These are phyloP conservation scores for Oxytropis ochrocephala DNA, from an alignment of 306 rosid genomes.

Conservation along the genomic window DNA sequence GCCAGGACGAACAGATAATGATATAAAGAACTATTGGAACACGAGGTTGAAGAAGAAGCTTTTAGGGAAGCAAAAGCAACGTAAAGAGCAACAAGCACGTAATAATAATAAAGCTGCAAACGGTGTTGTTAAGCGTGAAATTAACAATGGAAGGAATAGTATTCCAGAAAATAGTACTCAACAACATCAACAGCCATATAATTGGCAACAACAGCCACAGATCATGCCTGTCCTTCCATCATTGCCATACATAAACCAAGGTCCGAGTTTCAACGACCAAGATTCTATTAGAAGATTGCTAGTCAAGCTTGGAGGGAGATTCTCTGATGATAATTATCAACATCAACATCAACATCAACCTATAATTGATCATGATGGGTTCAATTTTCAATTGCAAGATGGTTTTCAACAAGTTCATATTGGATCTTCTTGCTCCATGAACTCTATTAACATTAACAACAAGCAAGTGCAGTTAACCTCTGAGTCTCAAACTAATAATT, in stretches of 20 bases:
- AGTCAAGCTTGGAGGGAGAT: slow-evolving; percentile 62
- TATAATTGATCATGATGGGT: slow-evolving; percentile 9
- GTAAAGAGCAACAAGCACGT: slow-evolving; percentile 51
- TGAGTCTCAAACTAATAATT: background rate
- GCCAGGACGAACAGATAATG: slow-evolving; percentile 87
- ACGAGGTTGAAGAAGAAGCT: slow-evolving; percentile 86
- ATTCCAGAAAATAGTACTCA: slow-evolving; percentile 11
- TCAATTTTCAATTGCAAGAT: slow-evolving; percentile 21
- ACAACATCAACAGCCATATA: slow-evolving; percentile 41
- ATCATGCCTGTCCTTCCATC: slow-evolving; percentile 31
- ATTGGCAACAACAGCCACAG: slow-evolving; percentile 44
- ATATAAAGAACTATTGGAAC: slow-evolving; percentile 94
- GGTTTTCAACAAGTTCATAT: background rate
- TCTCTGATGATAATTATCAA: slow-evolving; percentile 16
- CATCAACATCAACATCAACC: slow-evolving; percentile 16
- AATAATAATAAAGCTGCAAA: background rate
- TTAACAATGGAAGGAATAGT: slow-evolving; percentile 17
- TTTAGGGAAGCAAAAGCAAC: slow-evolving; percentile 73
- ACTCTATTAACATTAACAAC: background rate
- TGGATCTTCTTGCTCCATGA: slow-evolving; percentile 16
- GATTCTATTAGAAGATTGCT: slow-evolving; percentile 49
- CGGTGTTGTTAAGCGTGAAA: slow-evolving; percentile 29
- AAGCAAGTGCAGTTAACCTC: slow-evolving; percentile 14
- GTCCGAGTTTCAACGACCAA: slow-evolving; percentile 43
- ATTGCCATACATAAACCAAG: slow-evolving; percentile 27